Evolutionary conservation across 805 yeast species (phyloP), one percentile per base, ranked within the genome.

Genomic region (Jamesozyma rosinii): DNA sequence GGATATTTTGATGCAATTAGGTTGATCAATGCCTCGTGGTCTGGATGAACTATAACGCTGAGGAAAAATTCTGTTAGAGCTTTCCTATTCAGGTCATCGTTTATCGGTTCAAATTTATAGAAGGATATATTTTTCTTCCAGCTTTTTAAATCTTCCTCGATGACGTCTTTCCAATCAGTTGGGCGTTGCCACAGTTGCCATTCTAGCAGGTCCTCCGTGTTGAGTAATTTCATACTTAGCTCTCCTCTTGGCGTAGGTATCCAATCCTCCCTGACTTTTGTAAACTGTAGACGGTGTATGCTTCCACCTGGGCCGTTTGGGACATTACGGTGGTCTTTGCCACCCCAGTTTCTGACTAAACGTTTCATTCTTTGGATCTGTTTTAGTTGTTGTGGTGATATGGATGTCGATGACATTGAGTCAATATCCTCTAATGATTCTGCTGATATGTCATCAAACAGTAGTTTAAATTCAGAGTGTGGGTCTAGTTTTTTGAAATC

Each of bases 261-360:
- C 85, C 89, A 85, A 56, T 83, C 89, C 46, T 83, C 88, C 56
- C 83, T 74, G 37, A 86, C 77, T 53, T 80, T 79, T 0, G 94
- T 79, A 47, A 87, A 66, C 11, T 74, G 67, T 38, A 86, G 64
- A 51, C 83, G 82, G 48, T 87, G 71, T 0, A 77, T 63, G 0
- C 85, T 76, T 20, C 62, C 54, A 20, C 64, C 63, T 2, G 62
- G 58, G 1, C 65, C 65, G 22, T 90, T 90, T 0, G 95, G 95
- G 2, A 84, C 75, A 5, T 77, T 66, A 38, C 82, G 64, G 48
- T 80, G 76, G 54, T 85, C 94, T 48, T 76, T 74, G 0, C 95
- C 95, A 37, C 87, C 83, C 95, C 95, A 86, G 20, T 87, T 88
- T 52, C 84, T 71, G 0, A 84, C 77, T n/a, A 63, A 72, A 48